These are phyloP conservation scores for Colletotrichum eremochloae DNA, from an alignment of 2,329 filamentous ascomycete genomes.

Conservation along the genomic window DNA sequence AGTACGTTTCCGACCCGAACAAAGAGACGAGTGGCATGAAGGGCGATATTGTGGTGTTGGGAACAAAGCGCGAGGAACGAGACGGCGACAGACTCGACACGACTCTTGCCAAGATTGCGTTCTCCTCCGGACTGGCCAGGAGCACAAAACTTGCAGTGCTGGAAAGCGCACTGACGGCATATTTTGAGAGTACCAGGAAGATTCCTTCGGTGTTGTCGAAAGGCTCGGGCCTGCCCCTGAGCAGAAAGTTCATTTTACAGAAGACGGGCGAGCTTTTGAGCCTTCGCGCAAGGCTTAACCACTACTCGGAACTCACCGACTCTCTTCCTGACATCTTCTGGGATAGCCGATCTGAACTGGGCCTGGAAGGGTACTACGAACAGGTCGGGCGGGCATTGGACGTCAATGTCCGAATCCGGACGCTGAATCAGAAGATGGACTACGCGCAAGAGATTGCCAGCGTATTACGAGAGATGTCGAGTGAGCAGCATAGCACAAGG, in stretches of 20 bases:
- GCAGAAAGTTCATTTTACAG: slow-evolving; percentile 84
- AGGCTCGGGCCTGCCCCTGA: slow-evolving; percentile 60
- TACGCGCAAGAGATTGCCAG: slow-evolving; percentile 96
- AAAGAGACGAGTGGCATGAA: slow-evolving; percentile 83
- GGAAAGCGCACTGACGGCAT: slow-evolving; percentile 83
- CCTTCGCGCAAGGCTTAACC: slow-evolving; percentile 91
- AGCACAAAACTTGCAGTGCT: slow-evolving; percentile 95
- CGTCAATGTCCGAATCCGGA: slow-evolving; percentile 90
- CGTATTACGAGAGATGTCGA: slow-evolving; percentile 88
- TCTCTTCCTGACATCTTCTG: slow-evolving; percentile 96
- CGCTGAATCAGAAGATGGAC: slow-evolving; percentile 96
- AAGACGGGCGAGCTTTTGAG: slow-evolving; percentile 94
- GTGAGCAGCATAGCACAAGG: slow-evolving; percentile 88
- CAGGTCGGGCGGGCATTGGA: slow-evolving; percentile 91
- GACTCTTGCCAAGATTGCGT: slow-evolving; percentile 93
- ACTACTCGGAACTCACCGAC: slow-evolving; percentile 97
- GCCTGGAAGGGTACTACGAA: slow-evolving; percentile 94
- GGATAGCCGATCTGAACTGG: slow-evolving; percentile 90
- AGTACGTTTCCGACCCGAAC: slow-evolving; percentile 82
- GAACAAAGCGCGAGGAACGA: slow-evolving; percentile 73
- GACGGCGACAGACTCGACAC: slow-evolving; percentile 64
- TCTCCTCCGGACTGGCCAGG: slow-evolving; percentile 92
- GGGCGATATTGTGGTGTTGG: slow-evolving; percentile 90
- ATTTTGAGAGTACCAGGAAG: slow-evolving; percentile 86
- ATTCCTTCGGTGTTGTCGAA: slow-evolving; percentile 84